Percentiles rank a stretch among this genome's conserved stretches.
Conservation (phyloP, 1,284 basidiomycete genomes). For the Rhodotorula sp. region DNA sequence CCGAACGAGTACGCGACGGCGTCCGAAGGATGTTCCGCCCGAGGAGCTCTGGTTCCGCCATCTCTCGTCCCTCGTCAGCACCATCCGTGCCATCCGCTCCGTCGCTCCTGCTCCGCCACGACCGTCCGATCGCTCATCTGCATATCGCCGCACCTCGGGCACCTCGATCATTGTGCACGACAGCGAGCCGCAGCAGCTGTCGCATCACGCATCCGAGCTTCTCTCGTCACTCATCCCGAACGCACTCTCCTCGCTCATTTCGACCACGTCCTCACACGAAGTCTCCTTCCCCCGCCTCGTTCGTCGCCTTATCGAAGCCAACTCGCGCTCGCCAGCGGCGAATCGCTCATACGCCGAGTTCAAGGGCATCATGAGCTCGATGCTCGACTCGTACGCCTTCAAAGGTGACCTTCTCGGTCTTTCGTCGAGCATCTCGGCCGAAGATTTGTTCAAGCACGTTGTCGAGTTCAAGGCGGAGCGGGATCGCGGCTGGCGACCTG, state of each 20-base stretch:
- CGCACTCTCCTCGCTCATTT: slow-evolving; percentile 79
- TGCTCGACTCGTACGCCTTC: slow-evolving; percentile 88
- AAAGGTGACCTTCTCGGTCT: slow-evolving; percentile 89
- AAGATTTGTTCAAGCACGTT: slow-evolving; percentile 75
- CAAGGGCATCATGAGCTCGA: slow-evolving; percentile 80
- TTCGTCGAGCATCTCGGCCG: slow-evolving; percentile 75
- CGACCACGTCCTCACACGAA: slow-evolving; percentile 72
- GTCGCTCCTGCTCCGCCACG: slow-evolving; percentile 59
- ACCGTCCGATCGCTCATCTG: slow-evolving; percentile 59
- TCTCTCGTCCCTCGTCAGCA: slow-evolving; percentile 57
- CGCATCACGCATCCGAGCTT: slow-evolving; percentile 53
- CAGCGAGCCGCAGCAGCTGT: slow-evolving; percentile 34
- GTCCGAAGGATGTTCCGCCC: slow-evolving; percentile 52
- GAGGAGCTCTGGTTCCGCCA: slow-evolving; percentile 91
- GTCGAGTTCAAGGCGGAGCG: slow-evolving; percentile 49
- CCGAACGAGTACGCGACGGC: slow-evolving; percentile 14
- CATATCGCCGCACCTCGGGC: slow-evolving; percentile 25
- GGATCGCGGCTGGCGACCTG: slow-evolving; percentile 37
- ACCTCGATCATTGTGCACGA: slow-evolving; percentile 36
- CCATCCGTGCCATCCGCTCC: slow-evolving; percentile 3
- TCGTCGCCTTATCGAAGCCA: slow-evolving; percentile 72
- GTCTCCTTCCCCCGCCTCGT: slow-evolving; percentile 89
- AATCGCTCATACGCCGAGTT: slow-evolving; percentile 73
- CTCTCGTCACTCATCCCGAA: slow-evolving; percentile 76
- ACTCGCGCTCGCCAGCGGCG: slow-evolving; percentile 49